These are phyloP conservation scores for Alternaria consortialis DNA, from an alignment of 2,329 filamentous ascomycete genomes.

Conservation along the genomic window DNA sequence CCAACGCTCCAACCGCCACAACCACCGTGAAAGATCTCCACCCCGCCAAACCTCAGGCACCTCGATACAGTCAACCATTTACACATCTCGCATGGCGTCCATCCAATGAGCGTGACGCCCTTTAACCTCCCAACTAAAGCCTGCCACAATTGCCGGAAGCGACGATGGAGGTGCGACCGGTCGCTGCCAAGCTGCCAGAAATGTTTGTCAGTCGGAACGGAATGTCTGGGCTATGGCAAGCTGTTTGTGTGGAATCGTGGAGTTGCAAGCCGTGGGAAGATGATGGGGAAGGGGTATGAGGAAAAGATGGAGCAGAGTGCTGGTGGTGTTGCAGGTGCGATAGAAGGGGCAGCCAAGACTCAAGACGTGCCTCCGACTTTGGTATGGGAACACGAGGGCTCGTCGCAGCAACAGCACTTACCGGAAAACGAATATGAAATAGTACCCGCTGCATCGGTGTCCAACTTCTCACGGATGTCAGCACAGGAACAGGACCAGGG, in stretches of 20 bases:
- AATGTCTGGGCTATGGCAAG: slow-evolving; percentile 70
- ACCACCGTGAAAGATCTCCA: slow-evolving; percentile 22
- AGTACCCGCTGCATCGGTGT: background rate
- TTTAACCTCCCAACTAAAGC: slow-evolving; percentile 50
- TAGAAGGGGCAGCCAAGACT: slow-evolving; percentile 38
- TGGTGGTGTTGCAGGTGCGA: slow-evolving; percentile 5
- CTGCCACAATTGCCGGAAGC: slow-evolving; percentile 70
- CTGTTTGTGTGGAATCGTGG: slow-evolving; percentile 68
- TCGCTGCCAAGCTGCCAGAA: slow-evolving; percentile 68
- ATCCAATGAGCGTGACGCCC: slow-evolving; percentile 44
- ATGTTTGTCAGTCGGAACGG: slow-evolving; percentile 63
- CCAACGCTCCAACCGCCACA: slow-evolving; percentile 20
- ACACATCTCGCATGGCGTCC: slow-evolving; percentile 43
- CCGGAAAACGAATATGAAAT: background rate
- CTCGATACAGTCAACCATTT: slow-evolving; percentile 32
- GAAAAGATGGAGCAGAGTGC: slow-evolving; percentile 34
- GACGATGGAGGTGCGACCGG: slow-evolving; percentile 69
- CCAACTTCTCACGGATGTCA: slow-evolving; percentile 1
- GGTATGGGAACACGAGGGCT: slow-evolving; percentile 26
- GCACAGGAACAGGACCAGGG: slow-evolving; percentile 15
- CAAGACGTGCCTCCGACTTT: slow-evolving; percentile 27
- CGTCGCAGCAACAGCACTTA: slow-evolving; percentile 11
- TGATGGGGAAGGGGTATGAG: slow-evolving; percentile 63
- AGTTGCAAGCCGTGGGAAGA: slow-evolving; percentile 61
- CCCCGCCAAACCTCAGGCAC: slow-evolving; percentile 9